Evolutionary conservation across 2,329 filamentous ascomycete genomes (phyloP).

Genomic region (Remersonia thermophila): DNA sequence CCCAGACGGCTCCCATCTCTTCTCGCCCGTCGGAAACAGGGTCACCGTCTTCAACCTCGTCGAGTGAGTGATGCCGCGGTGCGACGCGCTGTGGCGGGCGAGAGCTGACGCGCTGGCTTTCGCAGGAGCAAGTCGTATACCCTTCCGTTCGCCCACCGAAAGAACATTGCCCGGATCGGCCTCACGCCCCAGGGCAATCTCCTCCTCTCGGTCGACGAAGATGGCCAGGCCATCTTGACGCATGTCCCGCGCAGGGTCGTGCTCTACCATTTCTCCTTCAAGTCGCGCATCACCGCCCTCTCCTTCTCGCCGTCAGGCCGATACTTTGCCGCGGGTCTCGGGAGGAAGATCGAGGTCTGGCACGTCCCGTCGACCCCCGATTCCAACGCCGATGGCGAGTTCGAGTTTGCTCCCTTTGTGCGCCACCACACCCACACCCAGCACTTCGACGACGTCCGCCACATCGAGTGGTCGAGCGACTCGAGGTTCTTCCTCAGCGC

Average conservation of each 20-base stretch:
- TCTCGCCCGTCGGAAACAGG: constrained; percentile 91
- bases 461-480: constrained; percentile 91
- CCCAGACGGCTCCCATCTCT: constrained; percentile 87
- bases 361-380: constrained; percentile 86
- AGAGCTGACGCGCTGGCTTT: constrained; percentile 15
- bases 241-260: constrained; percentile 76
- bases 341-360: constrained; percentile 87
- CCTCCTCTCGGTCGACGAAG: constrained; percentile 83
- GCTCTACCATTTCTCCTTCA: constrained; percentile 94
- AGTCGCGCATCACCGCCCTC: constrained; percentile 66
- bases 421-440: constrained; percentile 74
- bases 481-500: constrained; percentile 89
- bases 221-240: constrained; percentile 85
- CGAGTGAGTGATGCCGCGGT: constrained; percentile 32
- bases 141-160: constrained; percentile 81
- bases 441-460: constrained; percentile 77
- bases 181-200: constrained; percentile 85
- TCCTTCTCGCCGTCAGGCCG: constrained; percentile 84
- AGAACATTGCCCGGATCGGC: constrained; percentile 80
- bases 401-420: constrained; percentile 93
- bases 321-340: constrained; percentile 81
- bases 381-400: constrained; percentile 61
- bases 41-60: constrained; percentile 94
- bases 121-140: constrained; percentile 74
- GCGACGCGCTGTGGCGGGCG: neutral